Conservation (phyloP, 2,329 filamentous ascomycete species). For the Sclerotinia glacialis region DNA sequence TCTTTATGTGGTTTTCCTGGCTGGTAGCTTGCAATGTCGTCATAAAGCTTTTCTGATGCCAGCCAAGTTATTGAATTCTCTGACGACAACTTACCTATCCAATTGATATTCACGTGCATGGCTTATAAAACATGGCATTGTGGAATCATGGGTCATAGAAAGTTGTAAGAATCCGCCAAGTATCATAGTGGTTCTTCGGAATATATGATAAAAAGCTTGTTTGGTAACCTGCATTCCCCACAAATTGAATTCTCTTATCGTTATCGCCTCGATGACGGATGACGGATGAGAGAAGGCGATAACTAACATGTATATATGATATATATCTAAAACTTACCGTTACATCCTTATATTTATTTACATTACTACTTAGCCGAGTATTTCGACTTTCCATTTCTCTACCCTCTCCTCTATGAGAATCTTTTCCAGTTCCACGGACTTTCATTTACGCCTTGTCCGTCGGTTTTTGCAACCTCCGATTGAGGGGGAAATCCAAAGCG, state of each 20-base stretch:
- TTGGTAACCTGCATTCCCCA: slow-evolving; percentile 14
- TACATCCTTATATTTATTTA: no score
- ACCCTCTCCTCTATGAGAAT: no score
- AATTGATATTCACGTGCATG: not conserved
- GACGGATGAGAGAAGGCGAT: no score
- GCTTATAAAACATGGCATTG: not conserved
- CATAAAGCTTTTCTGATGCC: no score
- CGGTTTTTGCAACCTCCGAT: slow-evolving; percentile 22
- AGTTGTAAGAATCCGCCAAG: slow-evolving; percentile 1
- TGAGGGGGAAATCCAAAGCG: slow-evolving; percentile 26
- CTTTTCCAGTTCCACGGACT: not conserved
- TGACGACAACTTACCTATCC: not conserved
- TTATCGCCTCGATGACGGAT: not conserved
- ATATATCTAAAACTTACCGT: no score
- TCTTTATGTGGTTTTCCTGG: no score
- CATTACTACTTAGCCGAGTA: not conserved
- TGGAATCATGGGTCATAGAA: not conserved
- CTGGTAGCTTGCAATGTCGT: no score
- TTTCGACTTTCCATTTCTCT: not conserved
- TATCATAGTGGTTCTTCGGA: slow-evolving; percentile 15
- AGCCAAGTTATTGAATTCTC: no score
- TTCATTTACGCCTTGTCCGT: slow-evolving; percentile 3
- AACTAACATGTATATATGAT: no score
- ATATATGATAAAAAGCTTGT: slow-evolving; percentile 22
- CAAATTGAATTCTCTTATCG: slow-evolving; percentile 2